phyloP scores from a whole-genome alignment of 2,329 filamentous ascomycete species.

The Ceratocystis cacaofunesta region DNA sequence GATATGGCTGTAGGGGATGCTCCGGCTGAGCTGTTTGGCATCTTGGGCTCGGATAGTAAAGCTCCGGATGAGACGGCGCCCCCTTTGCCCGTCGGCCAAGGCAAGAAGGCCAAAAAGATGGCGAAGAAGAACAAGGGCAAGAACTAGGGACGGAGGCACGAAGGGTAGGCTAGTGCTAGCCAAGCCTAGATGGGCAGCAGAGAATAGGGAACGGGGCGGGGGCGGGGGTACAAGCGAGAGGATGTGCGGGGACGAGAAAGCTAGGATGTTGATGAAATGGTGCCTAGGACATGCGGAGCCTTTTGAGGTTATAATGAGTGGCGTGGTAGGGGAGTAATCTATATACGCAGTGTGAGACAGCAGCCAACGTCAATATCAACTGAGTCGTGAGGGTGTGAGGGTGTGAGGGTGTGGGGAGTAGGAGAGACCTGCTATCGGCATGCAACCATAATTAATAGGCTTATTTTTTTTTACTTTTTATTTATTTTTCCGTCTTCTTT shows the following conservation, averaged over 20 bases:
- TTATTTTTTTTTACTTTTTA: background rate
- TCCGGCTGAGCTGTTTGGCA: constrained; percentile 9
- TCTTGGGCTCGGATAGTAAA: constrained; percentile 2
- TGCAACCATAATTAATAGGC: background rate
- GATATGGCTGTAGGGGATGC: background rate
- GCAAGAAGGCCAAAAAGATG: constrained; percentile 12
- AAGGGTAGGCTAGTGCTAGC: too few species aligned
- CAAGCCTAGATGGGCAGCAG: too few species aligned
- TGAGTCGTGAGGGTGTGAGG: background rate
- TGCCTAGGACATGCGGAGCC: background rate
- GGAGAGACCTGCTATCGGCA: background rate
- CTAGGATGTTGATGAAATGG: background rate
- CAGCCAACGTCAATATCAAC: background rate
- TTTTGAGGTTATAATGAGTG: background rate
- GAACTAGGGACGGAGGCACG: background rate
- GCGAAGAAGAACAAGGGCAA: constrained; percentile 13
- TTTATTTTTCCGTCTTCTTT: background rate
- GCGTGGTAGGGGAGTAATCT: background rate
- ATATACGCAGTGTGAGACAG: background rate
- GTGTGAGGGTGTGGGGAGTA: background rate
- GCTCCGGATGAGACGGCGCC: background rate
- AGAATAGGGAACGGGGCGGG: too few species aligned
- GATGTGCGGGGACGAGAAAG: too few species aligned
- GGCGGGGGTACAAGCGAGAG: too few species aligned
- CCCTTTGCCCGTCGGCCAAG: background rate